These are phyloP conservation scores for Dactylellina leptospora DNA, from an alignment of 2,329 filamentous ascomycete species.

Conservation along the genomic window DNA sequence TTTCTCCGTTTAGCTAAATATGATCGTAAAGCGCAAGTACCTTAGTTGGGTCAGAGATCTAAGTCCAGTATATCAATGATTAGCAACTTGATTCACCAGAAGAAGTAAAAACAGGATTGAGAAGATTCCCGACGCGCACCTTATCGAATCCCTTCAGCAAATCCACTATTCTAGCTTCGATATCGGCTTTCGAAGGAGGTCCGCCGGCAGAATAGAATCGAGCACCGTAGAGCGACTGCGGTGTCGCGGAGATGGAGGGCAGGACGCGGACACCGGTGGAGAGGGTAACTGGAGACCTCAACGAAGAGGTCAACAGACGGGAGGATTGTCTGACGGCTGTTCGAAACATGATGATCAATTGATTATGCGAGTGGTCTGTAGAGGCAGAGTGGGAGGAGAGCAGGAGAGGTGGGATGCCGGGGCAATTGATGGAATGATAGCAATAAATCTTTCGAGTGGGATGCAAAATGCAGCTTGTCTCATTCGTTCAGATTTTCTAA, in stretches of 20 bases:
- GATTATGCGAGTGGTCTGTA: slow-evolving; percentile 37
- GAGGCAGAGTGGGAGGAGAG: not conserved
- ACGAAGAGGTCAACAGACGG: slow-evolving; percentile 65
- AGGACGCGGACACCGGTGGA: slow-evolving; percentile 70
- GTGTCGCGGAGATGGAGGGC: slow-evolving; percentile 24
- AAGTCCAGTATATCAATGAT: slow-evolving; percentile 50
- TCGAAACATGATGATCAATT: slow-evolving; percentile 78
- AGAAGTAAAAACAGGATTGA: slow-evolving; percentile 53
- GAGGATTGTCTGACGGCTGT: slow-evolving; percentile 82
- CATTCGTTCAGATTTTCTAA: slow-evolving; percentile 35
- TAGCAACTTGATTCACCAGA: not conserved
- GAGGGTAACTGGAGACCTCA: slow-evolving; percentile 68
- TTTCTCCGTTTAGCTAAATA: not conserved
- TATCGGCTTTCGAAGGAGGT: slow-evolving; percentile 81
- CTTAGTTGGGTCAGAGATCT: slow-evolving; percentile 75
- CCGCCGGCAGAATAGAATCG: slow-evolving; percentile 87
- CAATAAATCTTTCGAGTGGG: no score
- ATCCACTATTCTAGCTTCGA: slow-evolving; percentile 90
- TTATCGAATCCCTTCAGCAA: slow-evolving; percentile 97
- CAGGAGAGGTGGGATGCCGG: slow-evolving; percentile 1
- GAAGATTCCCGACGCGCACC: no score
- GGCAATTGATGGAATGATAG: slow-evolving; percentile 3
- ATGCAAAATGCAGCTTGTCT: slow-evolving; percentile 20
- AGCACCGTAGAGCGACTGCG: slow-evolving; percentile 69
- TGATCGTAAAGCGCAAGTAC: slow-evolving; percentile 61